A percentile compares a stretch with the other conserved stretches of the same genome.
These are phyloP conservation scores for Babesia divergens DNA, from an alignment of 169 alveolate genomes.

Conservation along the genomic window DNA sequence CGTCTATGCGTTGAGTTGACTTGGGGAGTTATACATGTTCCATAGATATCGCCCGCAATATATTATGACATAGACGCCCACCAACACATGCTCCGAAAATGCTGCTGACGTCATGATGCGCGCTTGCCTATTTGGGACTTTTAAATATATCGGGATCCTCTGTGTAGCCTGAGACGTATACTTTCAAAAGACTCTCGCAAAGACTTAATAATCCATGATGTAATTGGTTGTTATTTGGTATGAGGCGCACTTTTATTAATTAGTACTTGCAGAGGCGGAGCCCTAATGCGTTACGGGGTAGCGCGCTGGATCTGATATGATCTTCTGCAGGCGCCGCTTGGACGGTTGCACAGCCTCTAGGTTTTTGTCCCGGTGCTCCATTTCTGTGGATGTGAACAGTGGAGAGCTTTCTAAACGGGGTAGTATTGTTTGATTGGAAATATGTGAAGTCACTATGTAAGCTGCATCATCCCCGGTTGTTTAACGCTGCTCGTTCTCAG, in stretches of 20 bases:
- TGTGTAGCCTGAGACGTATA: conserved; percentile 10
- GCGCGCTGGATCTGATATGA: too few species aligned
- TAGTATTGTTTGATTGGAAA: neutral
- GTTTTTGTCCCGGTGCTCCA: neutral
- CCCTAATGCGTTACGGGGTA: too few species aligned
- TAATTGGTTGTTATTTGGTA: conserved; percentile 11
- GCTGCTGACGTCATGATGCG: too few species aligned
- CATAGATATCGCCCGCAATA: too few species aligned
- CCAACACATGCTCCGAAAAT: too few species aligned
- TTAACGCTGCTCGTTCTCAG: too few species aligned
- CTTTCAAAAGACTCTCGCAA: conserved; percentile 7
- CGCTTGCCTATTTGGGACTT: too few species aligned
- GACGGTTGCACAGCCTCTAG: neutral
- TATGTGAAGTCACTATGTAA: neutral
- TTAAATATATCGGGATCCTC: conserved; percentile 16
- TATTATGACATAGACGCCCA: too few species aligned
- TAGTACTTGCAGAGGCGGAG: too few species aligned
- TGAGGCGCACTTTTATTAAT: neutral
- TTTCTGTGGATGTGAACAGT: neutral
- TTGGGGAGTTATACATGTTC: too few species aligned
- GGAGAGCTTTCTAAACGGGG: neutral
- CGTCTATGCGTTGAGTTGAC: too few species aligned
- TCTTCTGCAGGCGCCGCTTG: neutral
- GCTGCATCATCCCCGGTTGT: too few species aligned
- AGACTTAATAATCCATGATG: conserved; percentile 17